phyloP scores from a whole-genome alignment of 345 rosid species.

The Citrus glauca region DNA sequence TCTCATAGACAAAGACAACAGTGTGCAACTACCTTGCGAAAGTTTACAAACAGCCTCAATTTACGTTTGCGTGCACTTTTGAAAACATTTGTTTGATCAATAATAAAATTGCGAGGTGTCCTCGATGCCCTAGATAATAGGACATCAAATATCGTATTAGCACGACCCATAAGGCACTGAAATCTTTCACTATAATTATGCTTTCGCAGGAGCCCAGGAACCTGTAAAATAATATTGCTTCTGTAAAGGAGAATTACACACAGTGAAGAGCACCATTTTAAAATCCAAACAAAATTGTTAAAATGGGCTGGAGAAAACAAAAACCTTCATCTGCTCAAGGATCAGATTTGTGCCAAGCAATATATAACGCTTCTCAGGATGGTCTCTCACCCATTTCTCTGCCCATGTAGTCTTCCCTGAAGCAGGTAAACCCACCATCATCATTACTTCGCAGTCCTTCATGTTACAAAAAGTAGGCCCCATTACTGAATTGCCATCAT shows the following conservation, averaged over 20 bases:
- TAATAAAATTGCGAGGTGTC: conserved; percentile 26
- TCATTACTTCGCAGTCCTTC: conserved; percentile 27
- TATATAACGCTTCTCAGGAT: conserved; percentile 34
- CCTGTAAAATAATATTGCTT: conserved; percentile 9
- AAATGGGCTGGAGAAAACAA: not conserved
- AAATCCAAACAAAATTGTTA: not conserved
- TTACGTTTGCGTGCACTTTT: conserved; percentile 32
- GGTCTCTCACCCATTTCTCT: conserved; percentile 33
- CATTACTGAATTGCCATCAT: conserved; percentile 22
- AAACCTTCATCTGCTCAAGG: conserved; percentile 42
- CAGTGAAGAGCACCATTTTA: not conserved
- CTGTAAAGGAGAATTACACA: not conserved
- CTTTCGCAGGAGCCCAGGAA: conserved; percentile 27
- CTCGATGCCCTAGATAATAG: conserved; percentile 29
- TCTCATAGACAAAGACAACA: not conserved
- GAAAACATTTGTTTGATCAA: conserved; percentile 39
- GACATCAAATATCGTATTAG: conserved; percentile 22
- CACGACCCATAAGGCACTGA: conserved; percentile 20
- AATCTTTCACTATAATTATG: conserved; percentile 25
- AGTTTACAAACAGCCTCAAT: conserved; percentile 25
- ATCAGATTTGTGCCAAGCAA: conserved; percentile 34
- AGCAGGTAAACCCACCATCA: conserved; percentile 40
- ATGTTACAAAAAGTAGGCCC: conserved; percentile 18
- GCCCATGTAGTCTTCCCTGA: conserved; percentile 40
- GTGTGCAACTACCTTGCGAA: conserved; percentile 21